Evolutionary conservation across 2,329 filamentous ascomycete species (phyloP), one percentile per base, ranked within the genome.

Genomic region (Helminthosporium solani): DNA sequence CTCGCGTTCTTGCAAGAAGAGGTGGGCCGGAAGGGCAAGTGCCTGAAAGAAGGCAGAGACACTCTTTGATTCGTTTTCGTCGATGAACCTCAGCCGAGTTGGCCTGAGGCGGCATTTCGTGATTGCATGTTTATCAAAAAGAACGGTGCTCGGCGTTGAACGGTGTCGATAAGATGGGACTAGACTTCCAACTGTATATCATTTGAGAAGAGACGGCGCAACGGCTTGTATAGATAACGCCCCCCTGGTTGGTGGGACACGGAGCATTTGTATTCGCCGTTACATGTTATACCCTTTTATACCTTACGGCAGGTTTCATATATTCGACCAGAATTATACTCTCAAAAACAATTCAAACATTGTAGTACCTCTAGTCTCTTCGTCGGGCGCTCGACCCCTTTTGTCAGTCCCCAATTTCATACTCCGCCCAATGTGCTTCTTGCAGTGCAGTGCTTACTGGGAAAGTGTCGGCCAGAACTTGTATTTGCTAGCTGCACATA

Each of bases 11-110:
- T 74, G 41, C 62, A 61, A 40, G 60, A 72, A 50, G 60, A 68
- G 11, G 70, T 73, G 1, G 70, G 68, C 2, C 53, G 63, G 12
- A 56, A 70, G 42, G 71, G 71, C 6, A 55, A 53, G 31, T 74
- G 71, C 46, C 50, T 71, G 50, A 70, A 71, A 42, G 53, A 62
- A n/a, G 56, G 56, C 15, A 50, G 58, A 21, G 49, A 50, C 14
- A 31, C 28, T 4, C 28, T 31, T n/a, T 31, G 28, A 31, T 12
- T 12, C 28, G n/a, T n/a, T n/a, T n/a, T n/a, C n/a, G n/a, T n/a
- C n/a, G n/a, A n/a, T n/a, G n/a, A n/a, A n/a, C n/a, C n/a, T n/a
- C n/a, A n/a, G n/a, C n/a, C 28, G 23, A 31, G 28, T n/a, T n/a
- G n/a, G 28, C 28, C 7, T 14, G 28, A n/a, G 28, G 14, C 14